phyloP scores from a whole-genome alignment of 305 asterid species.

The Rubia balearica region DNA sequence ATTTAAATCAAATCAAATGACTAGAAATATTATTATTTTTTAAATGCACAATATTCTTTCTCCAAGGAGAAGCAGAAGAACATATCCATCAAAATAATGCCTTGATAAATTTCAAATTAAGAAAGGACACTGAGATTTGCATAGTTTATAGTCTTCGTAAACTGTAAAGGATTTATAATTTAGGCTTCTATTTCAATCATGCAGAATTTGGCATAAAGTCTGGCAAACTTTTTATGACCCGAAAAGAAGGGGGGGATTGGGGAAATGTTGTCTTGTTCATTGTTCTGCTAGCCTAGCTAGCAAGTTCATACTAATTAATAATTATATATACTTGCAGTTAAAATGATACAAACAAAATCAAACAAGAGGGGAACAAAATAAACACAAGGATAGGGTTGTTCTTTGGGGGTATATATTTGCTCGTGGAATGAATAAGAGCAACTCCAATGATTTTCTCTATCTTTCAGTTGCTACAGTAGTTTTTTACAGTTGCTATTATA shows the following conservation, averaged over 20 bases:
- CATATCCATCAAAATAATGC: conserved; percentile 9
- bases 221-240: conserved; percentile 10
- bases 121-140: conserved; percentile 10
- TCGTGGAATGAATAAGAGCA: background rate
- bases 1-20: conserved; percentile 10
- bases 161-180: conserved; percentile 7
- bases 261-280: conserved; percentile 12
- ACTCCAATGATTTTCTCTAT: background rate
- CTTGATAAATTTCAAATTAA: conserved; percentile 5
- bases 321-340: background rate
- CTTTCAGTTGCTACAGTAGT: too few species aligned
- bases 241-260: background rate
- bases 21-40: background rate
- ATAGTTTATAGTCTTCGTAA: background rate
- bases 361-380: background rate
- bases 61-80: conserved; percentile 18
- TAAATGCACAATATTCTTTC: conserved; percentile 18
- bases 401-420: conserved; percentile 6
- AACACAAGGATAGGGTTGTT: background rate
- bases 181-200: conserved; percentile 12
- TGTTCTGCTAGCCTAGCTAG: background rate
- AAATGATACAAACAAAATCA: conserved; percentile 3
- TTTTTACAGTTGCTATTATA: too few species aligned
- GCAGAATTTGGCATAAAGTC: conserved; percentile 10
- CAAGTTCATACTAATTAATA: background rate